phyloP scores from a whole-genome alignment of 148 eudicot species.

The Dysphania ambrosioides region DNA sequence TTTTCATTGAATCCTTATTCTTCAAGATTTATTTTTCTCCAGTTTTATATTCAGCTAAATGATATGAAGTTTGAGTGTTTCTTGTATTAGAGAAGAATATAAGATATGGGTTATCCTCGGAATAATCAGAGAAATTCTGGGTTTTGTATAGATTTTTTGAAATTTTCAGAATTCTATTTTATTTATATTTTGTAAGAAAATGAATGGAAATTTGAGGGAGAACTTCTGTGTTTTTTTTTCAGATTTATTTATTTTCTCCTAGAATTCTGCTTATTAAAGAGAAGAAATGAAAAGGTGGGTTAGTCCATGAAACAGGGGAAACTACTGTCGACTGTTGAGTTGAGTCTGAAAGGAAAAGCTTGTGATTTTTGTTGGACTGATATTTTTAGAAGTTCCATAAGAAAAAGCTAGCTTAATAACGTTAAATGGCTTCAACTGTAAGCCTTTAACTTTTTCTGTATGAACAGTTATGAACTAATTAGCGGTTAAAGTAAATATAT shows the following conservation, averaged over 20 bases:
- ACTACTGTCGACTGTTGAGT: not conserved
- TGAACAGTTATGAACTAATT: not conserved
- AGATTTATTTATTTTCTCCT: no score
- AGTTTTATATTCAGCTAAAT: not conserved
- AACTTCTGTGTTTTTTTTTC: not conserved
- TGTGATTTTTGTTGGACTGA: not conserved
- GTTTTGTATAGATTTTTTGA: not conserved
- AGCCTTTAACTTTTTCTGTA: not conserved
- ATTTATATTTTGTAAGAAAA: not conserved
- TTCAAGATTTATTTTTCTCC: not conserved
- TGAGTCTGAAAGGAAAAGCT: not conserved
- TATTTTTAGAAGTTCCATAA: conserved; percentile 8
- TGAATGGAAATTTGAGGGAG: not conserved
- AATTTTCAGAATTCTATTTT: not conserved
- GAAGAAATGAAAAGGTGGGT: not conserved
- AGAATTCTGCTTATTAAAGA: not conserved
- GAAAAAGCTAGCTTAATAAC: not conserved
- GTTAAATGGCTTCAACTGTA: not conserved
- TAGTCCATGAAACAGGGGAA: conserved; percentile 10
- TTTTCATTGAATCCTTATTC: not conserved
- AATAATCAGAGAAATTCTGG: not conserved
- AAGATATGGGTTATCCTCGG: not conserved
- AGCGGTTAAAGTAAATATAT: not conserved
- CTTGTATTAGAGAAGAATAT: not conserved
- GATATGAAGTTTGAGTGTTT: not conserved